Evolutionary conservation across 169 alveolate genomes (phyloP).

Genomic region (Plasmodium knowlesi): DNA sequence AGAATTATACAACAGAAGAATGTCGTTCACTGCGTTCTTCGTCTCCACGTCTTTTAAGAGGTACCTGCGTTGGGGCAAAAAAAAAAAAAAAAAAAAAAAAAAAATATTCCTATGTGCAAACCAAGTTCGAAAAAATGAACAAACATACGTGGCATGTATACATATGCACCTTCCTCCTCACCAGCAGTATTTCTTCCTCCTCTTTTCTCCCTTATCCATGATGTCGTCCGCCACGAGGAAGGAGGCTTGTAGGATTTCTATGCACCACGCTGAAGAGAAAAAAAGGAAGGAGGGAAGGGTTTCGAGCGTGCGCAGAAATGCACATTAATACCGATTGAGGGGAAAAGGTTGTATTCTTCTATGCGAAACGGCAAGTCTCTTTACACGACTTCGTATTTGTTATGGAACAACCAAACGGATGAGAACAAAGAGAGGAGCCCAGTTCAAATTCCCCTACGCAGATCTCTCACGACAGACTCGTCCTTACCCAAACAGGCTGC

Average conservation of each 20-base stretch:
- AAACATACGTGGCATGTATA: background rate
- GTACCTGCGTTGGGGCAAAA: conserved; percentile 73
- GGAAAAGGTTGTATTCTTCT: background rate
- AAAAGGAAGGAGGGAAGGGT: background rate
- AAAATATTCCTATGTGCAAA: background rate
- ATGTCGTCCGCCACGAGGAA: conserved; percentile 87
- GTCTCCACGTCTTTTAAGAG: conserved; percentile 82
- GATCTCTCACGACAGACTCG: background rate
- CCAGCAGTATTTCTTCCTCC: conserved; percentile 85
- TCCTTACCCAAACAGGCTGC: conserved; percentile 39
- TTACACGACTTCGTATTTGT: background rate
- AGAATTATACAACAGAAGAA: conserved; percentile 79
- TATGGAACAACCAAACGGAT: background rate
- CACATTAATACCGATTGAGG: background rate
- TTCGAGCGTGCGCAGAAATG: too few species aligned
- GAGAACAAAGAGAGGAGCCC: too few species aligned
- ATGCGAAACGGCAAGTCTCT: background rate
- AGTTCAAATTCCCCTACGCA: background rate
- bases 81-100: background rate
- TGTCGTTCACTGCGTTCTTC: conserved; percentile 84
- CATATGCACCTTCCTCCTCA: background rate
- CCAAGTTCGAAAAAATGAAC: background rate
- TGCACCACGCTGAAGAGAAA: conserved; percentile 82
- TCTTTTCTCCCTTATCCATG: conserved; percentile 83
- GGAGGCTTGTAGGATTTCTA: conserved; percentile 84